These are phyloP conservation scores for Umbelopsis sp. DNA, from an alignment of 192 early-diverging fungal genomes.

Conservation along the genomic window DNA sequence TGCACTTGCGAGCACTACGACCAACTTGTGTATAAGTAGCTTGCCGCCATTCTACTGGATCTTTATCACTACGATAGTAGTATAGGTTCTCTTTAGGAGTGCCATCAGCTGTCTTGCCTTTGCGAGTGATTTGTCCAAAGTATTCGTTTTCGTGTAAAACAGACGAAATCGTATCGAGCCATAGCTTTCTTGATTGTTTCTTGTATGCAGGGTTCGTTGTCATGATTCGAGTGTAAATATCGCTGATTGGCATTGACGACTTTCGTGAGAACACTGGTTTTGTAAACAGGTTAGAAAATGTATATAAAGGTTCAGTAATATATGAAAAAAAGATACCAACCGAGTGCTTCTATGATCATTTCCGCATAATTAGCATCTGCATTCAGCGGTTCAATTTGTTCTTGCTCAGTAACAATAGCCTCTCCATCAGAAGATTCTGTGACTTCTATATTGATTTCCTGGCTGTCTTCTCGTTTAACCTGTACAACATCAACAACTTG, in stretches of 20 bases:
- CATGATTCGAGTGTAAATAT: slow-evolving; percentile 51
- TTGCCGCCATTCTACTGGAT: slow-evolving; percentile 56
- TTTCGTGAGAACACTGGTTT: slow-evolving; percentile 48
- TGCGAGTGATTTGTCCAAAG: slow-evolving; percentile 55
- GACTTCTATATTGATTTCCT: slow-evolving; percentile 3
- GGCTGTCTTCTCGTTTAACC: not conserved
- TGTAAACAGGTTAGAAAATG: not conserved
- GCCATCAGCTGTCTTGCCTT: slow-evolving; percentile 57
- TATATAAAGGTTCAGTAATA: not conserved
- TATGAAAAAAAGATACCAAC: slow-evolving; percentile 10
- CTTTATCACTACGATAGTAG: slow-evolving; percentile 54
- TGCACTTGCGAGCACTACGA: slow-evolving; percentile 57
- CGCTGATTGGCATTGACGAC: slow-evolving; percentile 55
- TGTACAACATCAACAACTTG: not conserved
- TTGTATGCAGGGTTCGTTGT: slow-evolving; percentile 43
- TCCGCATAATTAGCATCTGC: slow-evolving; percentile 41
- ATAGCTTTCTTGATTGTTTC: slow-evolving; percentile 31
- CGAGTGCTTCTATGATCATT: slow-evolving; percentile 54
- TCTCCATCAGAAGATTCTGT: not conserved
- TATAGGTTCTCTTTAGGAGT: slow-evolving; percentile 54
- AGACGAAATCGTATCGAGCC: slow-evolving; percentile 39
- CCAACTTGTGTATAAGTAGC: slow-evolving; percentile 51
- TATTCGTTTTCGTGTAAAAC: slow-evolving; percentile 44
- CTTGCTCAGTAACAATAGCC: not conserved
- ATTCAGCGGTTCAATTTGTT: slow-evolving; percentile 8